phyloP scores from a whole-genome alignment of 1,284 basidiomycete genomes.

The Leccinum fallax region DNA sequence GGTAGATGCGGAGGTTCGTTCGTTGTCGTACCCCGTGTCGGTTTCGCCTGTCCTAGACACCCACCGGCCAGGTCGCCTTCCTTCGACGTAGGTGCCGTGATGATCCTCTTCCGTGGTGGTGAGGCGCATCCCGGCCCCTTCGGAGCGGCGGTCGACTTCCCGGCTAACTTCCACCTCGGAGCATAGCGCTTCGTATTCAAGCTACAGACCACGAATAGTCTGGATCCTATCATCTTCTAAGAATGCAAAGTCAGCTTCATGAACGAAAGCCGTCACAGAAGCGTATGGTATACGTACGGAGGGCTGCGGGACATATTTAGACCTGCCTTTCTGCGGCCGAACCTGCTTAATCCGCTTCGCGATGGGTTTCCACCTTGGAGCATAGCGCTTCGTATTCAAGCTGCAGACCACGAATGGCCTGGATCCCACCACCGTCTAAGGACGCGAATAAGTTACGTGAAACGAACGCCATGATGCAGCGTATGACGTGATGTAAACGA shows the following conservation, averaged over 20 bases:
- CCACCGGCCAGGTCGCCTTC: background rate
- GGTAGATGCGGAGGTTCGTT: background rate
- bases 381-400: constrained; percentile 8
- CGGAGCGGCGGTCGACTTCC: background rate
- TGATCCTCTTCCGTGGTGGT: background rate
- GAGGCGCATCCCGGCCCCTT: background rate
- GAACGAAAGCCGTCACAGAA: background rate
- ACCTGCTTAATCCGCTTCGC: background rate
- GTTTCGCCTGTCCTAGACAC: background rate
- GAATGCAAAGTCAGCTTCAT: background rate
- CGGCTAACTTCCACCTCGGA: background rate
- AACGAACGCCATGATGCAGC: background rate
- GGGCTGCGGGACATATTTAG: background rate
- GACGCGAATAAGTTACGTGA: background rate
- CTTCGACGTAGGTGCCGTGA: background rate
- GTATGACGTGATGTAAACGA: background rate
- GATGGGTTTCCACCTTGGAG: background rate
- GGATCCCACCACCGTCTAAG: background rate
- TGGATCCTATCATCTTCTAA: constrained; percentile 6
- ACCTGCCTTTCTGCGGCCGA: background rate
- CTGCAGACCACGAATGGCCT: constrained; percentile 18
- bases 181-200: constrained; percentile 7
- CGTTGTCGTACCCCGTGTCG: background rate
- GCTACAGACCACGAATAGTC: constrained; percentile 13
- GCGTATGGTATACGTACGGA: background rate